Conservation (phyloP, 495 filamentous ascomycete species). For the Cairneyella variabilis region DNA sequence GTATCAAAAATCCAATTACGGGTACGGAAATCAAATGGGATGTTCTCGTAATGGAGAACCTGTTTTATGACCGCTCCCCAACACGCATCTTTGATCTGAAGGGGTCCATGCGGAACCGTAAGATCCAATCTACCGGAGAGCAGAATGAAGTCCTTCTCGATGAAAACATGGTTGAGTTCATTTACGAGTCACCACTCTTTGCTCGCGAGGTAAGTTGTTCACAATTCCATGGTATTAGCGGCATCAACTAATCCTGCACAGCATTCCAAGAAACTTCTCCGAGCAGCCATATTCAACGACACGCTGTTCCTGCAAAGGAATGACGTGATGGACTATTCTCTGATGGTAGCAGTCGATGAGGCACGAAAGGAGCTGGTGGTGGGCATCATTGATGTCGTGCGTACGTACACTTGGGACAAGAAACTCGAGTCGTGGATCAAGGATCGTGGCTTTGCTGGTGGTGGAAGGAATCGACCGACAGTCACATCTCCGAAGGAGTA, state of each 20-base stretch:
- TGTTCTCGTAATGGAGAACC: slow-evolving; percentile 94
- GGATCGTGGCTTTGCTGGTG: slow-evolving; percentile 72
- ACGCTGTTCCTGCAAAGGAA: slow-evolving; percentile 88
- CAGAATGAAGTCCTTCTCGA: slow-evolving; percentile 94
- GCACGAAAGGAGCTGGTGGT: slow-evolving; percentile 80
- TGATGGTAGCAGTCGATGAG: slow-evolving; percentile 98
- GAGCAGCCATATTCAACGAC: slow-evolving; percentile 88
- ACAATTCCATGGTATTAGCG: slow-evolving; percentile 32
- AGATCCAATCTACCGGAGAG: slow-evolving; percentile 91
- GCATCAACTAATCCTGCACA: slow-evolving; percentile 2
- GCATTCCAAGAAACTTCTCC: slow-evolving; percentile 85
- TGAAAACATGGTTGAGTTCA: slow-evolving; percentile 99
- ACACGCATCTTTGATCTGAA: slow-evolving; percentile 97
- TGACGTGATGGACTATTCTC: slow-evolving; percentile 97
- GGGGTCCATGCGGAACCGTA: slow-evolving; percentile 96
- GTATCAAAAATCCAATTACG: slow-evolving; percentile 90
- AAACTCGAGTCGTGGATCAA: slow-evolving; percentile 99
- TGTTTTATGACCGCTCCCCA: slow-evolving; percentile 93
- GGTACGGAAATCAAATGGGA: slow-evolving; percentile 94
- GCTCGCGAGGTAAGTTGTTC: slow-evolving; percentile 56
- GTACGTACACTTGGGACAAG: slow-evolving; percentile 99
- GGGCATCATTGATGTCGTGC: slow-evolving; percentile 97
- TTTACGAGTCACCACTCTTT: slow-evolving; percentile 95
- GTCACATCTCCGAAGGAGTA: slow-evolving; percentile 98
- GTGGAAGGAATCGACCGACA: slow-evolving; percentile 84